phyloP scores from a whole-genome alignment of 1,139 yeast species.

The Blastobotrys malaysiensis region DNA sequence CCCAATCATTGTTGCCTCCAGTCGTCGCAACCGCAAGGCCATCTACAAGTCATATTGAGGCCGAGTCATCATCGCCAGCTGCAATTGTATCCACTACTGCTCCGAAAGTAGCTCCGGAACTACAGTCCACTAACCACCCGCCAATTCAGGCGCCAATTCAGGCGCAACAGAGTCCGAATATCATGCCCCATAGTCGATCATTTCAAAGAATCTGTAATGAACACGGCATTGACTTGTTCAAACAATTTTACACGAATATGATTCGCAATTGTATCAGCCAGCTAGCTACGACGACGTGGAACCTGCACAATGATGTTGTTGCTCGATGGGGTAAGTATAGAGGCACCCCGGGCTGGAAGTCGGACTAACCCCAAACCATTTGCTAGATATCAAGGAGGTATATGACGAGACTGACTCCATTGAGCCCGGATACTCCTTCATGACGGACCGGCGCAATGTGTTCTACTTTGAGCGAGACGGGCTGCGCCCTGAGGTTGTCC shows the following conservation, averaged over 20 bases:
- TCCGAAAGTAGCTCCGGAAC: no score
- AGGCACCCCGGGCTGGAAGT: not conserved
- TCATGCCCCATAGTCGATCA: not conserved
- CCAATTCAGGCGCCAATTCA: no score
- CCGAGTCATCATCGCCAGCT: not conserved
- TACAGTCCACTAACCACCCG: no score
- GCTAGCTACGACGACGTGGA: slow-evolving; percentile 5
- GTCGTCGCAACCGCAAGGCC: not conserved
- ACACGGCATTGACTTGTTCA: slow-evolving; percentile 3
- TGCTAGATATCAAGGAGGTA: not conserved
- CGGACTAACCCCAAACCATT: not conserved
- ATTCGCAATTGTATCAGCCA: not conserved
- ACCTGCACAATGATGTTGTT: slow-evolving; percentile 74
- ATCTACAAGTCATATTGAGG: not conserved
- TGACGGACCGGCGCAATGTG: slow-evolving; percentile 3
- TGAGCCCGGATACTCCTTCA: slow-evolving; percentile 1
- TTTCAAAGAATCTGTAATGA: not conserved
- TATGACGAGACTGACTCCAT: not conserved
- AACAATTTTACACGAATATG: not conserved
- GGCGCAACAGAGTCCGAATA: no score
- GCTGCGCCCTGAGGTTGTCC: not conserved
- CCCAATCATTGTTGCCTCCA: no score
- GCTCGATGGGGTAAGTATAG: slow-evolving; percentile 74
- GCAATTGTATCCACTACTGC: not conserved
- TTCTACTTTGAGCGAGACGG: not conserved